Percentiles rank a stretch among this genome's conserved stretches.
phyloP scores from a whole-genome alignment of 176 grass and related monocot species.

The Aegilops bicornis region DNA sequence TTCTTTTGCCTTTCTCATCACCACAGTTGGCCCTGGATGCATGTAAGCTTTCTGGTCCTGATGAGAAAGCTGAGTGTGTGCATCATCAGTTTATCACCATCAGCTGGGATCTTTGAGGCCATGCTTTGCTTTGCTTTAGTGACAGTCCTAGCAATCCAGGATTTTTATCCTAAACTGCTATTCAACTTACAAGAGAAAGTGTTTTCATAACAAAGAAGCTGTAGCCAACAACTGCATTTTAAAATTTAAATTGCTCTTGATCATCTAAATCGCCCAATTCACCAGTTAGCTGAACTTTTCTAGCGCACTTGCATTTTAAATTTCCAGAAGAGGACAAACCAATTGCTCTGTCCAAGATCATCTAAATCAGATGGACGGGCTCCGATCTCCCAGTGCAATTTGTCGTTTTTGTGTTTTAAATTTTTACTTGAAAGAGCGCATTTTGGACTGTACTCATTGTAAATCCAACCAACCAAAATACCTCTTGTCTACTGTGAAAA shows the following conservation, averaged over 20 bases:
- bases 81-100: slow-evolving; percentile 26
- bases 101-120: slow-evolving; percentile 13
- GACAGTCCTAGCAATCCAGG: background rate
- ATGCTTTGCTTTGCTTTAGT: slow-evolving; percentile 18
- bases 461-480: background rate
- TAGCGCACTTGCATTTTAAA: background rate
- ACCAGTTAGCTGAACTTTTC: background rate
- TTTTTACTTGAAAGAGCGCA: background rate
- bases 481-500: background rate
- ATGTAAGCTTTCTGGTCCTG: slow-evolving; percentile 19
- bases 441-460: background rate
- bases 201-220: background rate
- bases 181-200: background rate
- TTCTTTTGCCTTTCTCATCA: slow-evolving; percentile 26
- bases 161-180: slow-evolving; percentile 4
- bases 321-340: background rate
- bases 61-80: slow-evolving; percentile 26
- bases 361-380: background rate
- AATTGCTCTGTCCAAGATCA: background rate
- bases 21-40: slow-evolving; percentile 5
- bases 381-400: background rate
- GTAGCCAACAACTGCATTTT: background rate
- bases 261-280: too few species aligned
- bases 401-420: background rate
- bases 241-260: background rate